Conservation (phyloP, 2,329 filamentous ascomycete genomes). For the Zopfia rhizophila region DNA sequence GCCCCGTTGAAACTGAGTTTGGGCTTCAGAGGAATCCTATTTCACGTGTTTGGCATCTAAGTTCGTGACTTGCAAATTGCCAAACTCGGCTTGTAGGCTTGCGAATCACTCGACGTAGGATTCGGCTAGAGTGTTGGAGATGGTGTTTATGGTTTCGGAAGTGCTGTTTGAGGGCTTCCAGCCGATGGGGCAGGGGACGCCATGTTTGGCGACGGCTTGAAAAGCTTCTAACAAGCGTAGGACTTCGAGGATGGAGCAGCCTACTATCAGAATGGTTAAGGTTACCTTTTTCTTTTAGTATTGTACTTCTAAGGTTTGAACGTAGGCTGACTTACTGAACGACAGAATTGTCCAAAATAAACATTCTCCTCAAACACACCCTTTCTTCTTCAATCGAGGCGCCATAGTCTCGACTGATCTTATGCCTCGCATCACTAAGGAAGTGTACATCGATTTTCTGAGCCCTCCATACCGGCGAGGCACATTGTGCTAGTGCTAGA, state of each 20-base stretch:
- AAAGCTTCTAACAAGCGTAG: constrained; percentile 43
- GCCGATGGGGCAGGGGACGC: constrained; percentile 42
- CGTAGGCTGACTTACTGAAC: constrained; percentile 38
- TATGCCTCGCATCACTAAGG: constrained; percentile 40
- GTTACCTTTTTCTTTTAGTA: constrained; percentile 28
- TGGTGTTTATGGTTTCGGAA: constrained; percentile 32
- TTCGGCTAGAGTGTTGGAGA: constrained; percentile 37
- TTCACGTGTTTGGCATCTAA: constrained; percentile 28
- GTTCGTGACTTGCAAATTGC: constrained; percentile 29
- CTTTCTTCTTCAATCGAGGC: constrained; percentile 43
- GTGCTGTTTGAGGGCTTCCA: constrained; percentile 36
- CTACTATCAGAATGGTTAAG: constrained; percentile 42
- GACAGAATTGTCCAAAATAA: constrained; percentile 38
- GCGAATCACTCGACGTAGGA: constrained; percentile 39
- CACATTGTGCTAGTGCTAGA: constrained; percentile 45
- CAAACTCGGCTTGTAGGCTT: constrained; percentile 40
- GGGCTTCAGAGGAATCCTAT: neutral
- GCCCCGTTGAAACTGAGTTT: neutral
- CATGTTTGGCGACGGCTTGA: constrained; percentile 42
- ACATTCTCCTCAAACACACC: constrained; percentile 41
- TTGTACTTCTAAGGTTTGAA: neutral
- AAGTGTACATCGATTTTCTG: constrained; percentile 39
- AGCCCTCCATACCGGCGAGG: constrained; percentile 42
- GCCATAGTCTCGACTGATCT: constrained; percentile 41
- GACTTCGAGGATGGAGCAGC: constrained; percentile 42